Conservation (phyloP, 345 rosid species). For the Psidium guajava region DNA sequence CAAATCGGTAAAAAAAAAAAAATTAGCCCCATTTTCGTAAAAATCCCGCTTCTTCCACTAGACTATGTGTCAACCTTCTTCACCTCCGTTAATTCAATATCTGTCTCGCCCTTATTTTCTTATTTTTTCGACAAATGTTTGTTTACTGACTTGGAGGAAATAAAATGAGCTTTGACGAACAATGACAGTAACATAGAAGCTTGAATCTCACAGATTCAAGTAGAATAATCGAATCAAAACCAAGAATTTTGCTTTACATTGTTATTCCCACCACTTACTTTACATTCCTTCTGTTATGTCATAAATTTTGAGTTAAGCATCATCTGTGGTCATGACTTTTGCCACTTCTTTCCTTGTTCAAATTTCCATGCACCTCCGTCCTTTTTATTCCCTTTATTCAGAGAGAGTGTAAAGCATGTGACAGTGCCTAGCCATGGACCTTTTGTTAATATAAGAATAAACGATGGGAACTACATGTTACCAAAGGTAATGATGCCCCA, state of each 20-base stretch:
- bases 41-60: too few relatives aligned
- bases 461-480: background rate
- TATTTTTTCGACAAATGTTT: background rate
- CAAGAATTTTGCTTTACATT: background rate
- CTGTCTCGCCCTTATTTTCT: too few relatives aligned
- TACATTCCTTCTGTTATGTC: background rate
- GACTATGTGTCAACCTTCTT: too few relatives aligned
- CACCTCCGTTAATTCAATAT: too few relatives aligned
- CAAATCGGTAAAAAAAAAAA: too few relatives aligned
- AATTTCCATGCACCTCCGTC: background rate
- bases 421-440: slow-evolving; percentile 5
- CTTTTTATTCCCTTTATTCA: slow-evolving; percentile 1
- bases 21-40: too few relatives aligned
- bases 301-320: background rate
- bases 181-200: background rate
- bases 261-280: background rate
- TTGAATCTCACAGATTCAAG: background rate
- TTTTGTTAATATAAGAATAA: slow-evolving; percentile 6
- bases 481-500: slow-evolving; percentile 20
- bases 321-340: background rate
- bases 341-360: background rate
- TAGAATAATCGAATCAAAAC: background rate
- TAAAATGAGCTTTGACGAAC: background rate
- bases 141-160: background rate
- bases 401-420: slow-evolving; percentile 19